phyloP scores from a whole-genome alignment of 2,329 filamentous ascomycete genomes.

The Akanthomyces dipterigenus region DNA sequence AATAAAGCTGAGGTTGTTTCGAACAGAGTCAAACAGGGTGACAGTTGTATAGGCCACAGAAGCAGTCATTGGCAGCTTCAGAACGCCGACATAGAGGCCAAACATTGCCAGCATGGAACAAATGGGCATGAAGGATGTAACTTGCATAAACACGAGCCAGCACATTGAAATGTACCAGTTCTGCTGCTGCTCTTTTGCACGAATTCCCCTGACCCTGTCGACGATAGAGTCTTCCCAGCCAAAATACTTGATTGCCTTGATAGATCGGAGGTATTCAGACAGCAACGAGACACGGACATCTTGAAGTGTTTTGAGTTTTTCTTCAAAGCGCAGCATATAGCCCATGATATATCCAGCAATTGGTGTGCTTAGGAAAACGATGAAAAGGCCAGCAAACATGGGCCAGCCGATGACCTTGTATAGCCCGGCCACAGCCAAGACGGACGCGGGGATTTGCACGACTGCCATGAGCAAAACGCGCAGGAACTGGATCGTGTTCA shows the following conservation, averaged over 20 bases:
- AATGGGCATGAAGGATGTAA: slow-evolving; percentile 45
- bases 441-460: slow-evolving; percentile 33
- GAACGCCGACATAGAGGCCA: slow-evolving; percentile 41
- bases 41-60: slow-evolving; percentile 52
- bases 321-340: slow-evolving; percentile 40
- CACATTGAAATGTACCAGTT: slow-evolving; percentile 48
- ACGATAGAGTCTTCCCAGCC: slow-evolving; percentile 50
- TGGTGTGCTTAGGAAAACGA: slow-evolving; percentile 40
- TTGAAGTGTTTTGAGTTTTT: slow-evolving; percentile 45
- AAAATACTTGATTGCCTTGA: slow-evolving; percentile 55
- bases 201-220: slow-evolving; percentile 40
- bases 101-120: slow-evolving; percentile 49
- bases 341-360: slow-evolving; percentile 42
- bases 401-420: slow-evolving; percentile 51
- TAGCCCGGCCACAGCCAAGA: slow-evolving; percentile 42
- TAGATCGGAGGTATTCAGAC: slow-evolving; percentile 50
- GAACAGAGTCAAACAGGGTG: slow-evolving; percentile 44
- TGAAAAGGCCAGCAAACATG: slow-evolving; percentile 42
- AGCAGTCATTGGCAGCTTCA: slow-evolving; percentile 42
- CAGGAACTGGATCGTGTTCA: slow-evolving; percentile 50
- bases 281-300: slow-evolving; percentile 52
- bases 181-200: slow-evolving; percentile 44
- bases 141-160: slow-evolving; percentile 38
- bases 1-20: slow-evolving; percentile 44
- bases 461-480: slow-evolving; percentile 39